Evolutionary conservation across 2,329 filamentous ascomycete species (phyloP).

Genomic region (Botrytis paeoniae): DNA sequence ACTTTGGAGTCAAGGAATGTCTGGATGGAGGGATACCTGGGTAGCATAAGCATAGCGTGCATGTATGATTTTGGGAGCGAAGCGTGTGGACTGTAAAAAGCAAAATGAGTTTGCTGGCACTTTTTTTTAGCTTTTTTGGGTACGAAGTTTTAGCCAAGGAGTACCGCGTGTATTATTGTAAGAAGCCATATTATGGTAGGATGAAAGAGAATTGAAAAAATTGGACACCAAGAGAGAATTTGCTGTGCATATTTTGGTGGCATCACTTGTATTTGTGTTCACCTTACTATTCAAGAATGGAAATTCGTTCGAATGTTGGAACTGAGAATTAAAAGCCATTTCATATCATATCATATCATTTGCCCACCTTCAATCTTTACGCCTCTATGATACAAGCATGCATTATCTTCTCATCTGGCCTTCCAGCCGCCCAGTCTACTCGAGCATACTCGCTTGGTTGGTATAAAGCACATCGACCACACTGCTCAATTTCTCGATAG

Average conservation of each 20-base stretch:
- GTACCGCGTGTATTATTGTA: not conserved
- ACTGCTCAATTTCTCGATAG: constrained; percentile 94
- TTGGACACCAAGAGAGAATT: not conserved
- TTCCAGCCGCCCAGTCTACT: constrained; percentile 52
- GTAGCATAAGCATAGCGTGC: not conserved
- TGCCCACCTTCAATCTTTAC: constrained; percentile 20
- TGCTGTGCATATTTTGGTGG: not conserved
- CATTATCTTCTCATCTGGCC: constrained; percentile 20
- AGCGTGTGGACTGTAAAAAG: not conserved
- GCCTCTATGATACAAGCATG: constrained; percentile 36
- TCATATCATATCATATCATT: constrained; percentile 15
- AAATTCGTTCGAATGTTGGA: not conserved
- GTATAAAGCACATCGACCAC: constrained; percentile 97
- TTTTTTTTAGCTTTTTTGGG: not conserved
- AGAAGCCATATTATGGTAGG: not conserved
- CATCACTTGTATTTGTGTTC: not conserved
- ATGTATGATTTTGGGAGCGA: not conserved
- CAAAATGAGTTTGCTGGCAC: not conserved
- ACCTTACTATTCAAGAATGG: not conserved
- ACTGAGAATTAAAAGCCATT: not conserved
- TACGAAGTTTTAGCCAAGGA: not conserved
- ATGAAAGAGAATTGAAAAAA: not conserved
- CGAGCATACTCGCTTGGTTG: constrained; percentile 92
- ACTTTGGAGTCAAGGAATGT: not conserved
- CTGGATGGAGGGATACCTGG: not conserved